phyloP scores from a whole-genome alignment of 768 basidiomycete genomes.

The Leccinum subgranulosum region DNA sequence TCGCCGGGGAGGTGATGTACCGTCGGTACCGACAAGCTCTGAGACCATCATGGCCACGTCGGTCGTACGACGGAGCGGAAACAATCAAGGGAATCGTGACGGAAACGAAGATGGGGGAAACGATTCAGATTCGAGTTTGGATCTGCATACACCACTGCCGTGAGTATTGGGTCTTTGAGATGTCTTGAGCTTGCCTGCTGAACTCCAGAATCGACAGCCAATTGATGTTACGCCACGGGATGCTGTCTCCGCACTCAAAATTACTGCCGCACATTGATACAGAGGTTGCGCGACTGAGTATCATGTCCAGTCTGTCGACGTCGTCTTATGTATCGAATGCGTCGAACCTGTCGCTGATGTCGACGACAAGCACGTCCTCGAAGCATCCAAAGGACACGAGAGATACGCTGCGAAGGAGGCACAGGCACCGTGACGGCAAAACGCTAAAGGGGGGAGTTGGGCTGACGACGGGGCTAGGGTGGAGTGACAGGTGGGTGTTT shows the following conservation, averaged over 20 bases:
- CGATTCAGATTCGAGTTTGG: slow-evolving; percentile 63
- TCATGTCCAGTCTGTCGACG: slow-evolving; percentile 22
- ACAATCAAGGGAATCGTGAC: not conserved
- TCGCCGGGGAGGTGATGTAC: slow-evolving; percentile 6
- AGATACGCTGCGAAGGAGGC: slow-evolving; percentile 54
- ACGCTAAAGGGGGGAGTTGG: slow-evolving; percentile 61
- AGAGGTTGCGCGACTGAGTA: slow-evolving; percentile 23
- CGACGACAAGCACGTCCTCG: slow-evolving; percentile 22
- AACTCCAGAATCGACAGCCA: slow-evolving; percentile 36
- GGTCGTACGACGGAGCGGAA: slow-evolving; percentile 1
- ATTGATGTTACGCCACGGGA: slow-evolving; percentile 63
- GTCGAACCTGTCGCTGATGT: slow-evolving; percentile 25
- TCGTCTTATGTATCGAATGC: slow-evolving; percentile 26
- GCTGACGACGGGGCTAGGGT: slow-evolving; percentile 68
- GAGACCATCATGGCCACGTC: not conserved
- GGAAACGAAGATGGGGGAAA: slow-evolving; percentile 31
- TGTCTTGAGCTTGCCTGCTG: not conserved
- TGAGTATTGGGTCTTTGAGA: slow-evolving; percentile 35
- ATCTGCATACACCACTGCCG: slow-evolving; percentile 69
- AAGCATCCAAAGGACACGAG: slow-evolving; percentile 47
- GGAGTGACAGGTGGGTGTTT: slow-evolving; percentile 63
- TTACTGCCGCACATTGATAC: slow-evolving; percentile 38
- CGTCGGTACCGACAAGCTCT: slow-evolving; percentile 11
- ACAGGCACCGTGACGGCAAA: slow-evolving; percentile 60
- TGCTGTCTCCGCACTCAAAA: slow-evolving; percentile 65